These are phyloP conservation scores for Fusarium hostae DNA, from an alignment of 2,329 filamentous ascomycete species.

Conservation along the genomic window DNA sequence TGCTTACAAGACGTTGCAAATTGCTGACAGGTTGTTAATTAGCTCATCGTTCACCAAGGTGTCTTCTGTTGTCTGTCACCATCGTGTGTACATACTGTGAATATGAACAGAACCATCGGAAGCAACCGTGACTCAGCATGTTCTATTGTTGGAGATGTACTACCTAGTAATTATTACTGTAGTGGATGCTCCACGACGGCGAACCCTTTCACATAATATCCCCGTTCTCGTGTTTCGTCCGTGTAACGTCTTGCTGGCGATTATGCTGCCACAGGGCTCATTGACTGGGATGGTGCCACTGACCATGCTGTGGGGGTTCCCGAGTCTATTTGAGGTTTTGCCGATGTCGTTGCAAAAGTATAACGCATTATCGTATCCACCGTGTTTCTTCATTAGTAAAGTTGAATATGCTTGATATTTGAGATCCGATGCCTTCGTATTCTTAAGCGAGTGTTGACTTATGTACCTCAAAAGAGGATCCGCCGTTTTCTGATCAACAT, in stretches of 20 bases:
- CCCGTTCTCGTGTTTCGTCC: constrained; percentile 32
- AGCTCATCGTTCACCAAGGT: neutral
- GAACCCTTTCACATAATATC: constrained; percentile 6
- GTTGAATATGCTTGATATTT: constrained; percentile 1
- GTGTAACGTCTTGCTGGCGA: constrained; percentile 28
- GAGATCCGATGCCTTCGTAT: constrained; percentile 5
- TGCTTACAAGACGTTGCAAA: constrained; percentile 17
- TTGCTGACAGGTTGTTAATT: constrained; percentile 17
- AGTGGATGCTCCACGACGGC: constrained; percentile 12
- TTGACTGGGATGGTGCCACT: constrained; percentile 2
- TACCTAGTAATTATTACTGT: neutral
- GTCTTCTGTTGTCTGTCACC: neutral
- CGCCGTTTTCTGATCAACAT: neutral
- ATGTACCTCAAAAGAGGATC: neutral
- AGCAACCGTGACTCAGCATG: neutral
- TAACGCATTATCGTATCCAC: neutral
- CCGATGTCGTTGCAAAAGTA: constrained; percentile 2
- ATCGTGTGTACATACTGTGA: neutral
- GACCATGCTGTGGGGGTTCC: constrained; percentile 4
- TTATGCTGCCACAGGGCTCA: neutral
- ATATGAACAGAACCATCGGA: neutral
- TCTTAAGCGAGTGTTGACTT: neutral
- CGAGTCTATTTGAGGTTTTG: constrained; percentile 6
- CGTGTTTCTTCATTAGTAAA: constrained; percentile 2
- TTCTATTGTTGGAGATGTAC: constrained; percentile 10